These are phyloP conservation scores for Sporothrix pallida DNA, from an alignment of 2,329 filamentous ascomycete species.

Conservation along the genomic window DNA sequence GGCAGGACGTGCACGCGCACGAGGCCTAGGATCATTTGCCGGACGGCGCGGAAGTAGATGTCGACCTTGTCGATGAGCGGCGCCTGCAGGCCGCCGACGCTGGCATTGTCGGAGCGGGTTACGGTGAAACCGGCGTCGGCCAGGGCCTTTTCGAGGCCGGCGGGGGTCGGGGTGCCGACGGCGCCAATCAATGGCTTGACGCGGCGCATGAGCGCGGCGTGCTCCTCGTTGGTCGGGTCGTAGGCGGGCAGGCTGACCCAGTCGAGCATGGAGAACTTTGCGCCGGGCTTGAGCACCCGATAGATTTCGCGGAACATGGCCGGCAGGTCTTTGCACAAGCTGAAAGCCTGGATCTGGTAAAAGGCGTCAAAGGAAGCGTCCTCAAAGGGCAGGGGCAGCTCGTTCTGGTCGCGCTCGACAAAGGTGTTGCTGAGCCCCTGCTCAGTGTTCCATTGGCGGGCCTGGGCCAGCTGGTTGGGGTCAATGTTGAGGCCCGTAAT, in stretches of 20 bases:
- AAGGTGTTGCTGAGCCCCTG: constrained; percentile 55
- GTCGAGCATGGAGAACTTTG: constrained; percentile 57
- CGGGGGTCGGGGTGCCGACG: constrained; percentile 59
- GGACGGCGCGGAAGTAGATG: constrained; percentile 58
- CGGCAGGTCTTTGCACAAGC: constrained; percentile 56
- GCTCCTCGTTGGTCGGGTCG: constrained; percentile 53
- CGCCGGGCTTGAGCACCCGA: constrained; percentile 57
- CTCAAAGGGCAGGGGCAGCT: constrained; percentile 57
- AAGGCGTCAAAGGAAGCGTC: constrained; percentile 58
- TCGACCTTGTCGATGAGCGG: constrained; percentile 61
- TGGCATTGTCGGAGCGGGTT: constrained; percentile 57
- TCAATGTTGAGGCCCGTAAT: constrained; percentile 62
- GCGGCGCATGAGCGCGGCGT: constrained; percentile 58
- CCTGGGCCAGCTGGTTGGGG: constrained; percentile 57
- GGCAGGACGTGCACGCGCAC: constrained; percentile 56
- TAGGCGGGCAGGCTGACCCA: constrained; percentile 60
- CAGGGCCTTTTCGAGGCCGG: constrained; percentile 53
- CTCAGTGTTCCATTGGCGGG: constrained; percentile 51
- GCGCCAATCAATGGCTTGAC: constrained; percentile 62
- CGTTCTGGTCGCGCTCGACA: constrained; percentile 58
- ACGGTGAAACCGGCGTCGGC: constrained; percentile 55
- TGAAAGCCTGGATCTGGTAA: constrained; percentile 64
- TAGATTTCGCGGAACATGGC: constrained; percentile 56
- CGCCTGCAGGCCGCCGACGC: constrained; percentile 57
- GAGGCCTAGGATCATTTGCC: constrained; percentile 55